phyloP scores from a whole-genome alignment of 495 filamentous ascomycete genomes.

The Penicillium argentinense region DNA sequence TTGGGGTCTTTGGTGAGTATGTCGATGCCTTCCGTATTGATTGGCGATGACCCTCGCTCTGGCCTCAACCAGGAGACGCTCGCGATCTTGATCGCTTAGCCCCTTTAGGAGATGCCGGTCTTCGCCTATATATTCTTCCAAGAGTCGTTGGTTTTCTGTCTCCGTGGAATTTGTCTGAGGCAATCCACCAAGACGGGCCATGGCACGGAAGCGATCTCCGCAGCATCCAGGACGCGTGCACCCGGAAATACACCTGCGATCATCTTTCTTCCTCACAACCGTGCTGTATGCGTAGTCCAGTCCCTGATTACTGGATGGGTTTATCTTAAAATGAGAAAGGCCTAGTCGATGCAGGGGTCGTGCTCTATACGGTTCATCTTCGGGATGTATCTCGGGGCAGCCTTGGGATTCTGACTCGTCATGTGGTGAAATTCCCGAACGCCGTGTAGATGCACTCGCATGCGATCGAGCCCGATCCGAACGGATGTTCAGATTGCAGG shows the following conservation, averaged over 20 bases:
- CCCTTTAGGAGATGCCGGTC: conserved; percentile 37
- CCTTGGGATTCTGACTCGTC: conserved; percentile 2
- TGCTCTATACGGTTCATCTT: conserved; percentile 49
- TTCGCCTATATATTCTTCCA: conserved; percentile 69
- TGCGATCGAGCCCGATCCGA: no score
- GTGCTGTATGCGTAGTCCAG: conserved; percentile 71
- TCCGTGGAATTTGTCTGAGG: conserved; percentile 16
- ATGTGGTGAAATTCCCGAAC: no score
- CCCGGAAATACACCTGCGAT: conserved; percentile 73
- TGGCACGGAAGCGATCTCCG: conserved; percentile 65
- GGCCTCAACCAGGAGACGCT: conserved; percentile 64
- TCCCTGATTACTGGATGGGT: conserved; percentile 71
- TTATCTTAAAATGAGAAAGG: conserved; percentile 79
- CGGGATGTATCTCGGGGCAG: conserved; percentile 20
- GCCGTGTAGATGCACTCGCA: no score
- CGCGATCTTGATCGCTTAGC: conserved; percentile 52
- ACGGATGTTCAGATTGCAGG: no score
- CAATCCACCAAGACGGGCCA: conserved; percentile 51
- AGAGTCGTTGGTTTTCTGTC: conserved; percentile 52
- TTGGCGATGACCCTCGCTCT: conserved; percentile 67
- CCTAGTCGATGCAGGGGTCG: conserved; percentile 52
- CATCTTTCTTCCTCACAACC: conserved; percentile 69
- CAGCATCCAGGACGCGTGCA: conserved; percentile 79
- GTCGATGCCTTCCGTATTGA: conserved; percentile 70
- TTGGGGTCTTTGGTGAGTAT: conserved; percentile 64